Conservation (phyloP, 495 filamentous ascomycete genomes). For the Xylaria telfairii region DNA sequence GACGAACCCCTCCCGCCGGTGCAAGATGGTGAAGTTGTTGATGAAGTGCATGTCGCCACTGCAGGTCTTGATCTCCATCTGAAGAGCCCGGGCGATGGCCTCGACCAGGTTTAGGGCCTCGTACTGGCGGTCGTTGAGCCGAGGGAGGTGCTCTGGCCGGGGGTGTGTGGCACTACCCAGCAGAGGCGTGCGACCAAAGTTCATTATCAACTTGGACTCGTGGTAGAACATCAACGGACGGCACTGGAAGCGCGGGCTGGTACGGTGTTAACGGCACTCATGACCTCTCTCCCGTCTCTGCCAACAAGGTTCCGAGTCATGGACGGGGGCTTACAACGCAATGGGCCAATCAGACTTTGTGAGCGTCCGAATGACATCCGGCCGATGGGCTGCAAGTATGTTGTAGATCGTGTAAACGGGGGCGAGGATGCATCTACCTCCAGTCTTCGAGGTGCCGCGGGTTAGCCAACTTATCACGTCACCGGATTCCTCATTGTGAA, state of each 20-base stretch:
- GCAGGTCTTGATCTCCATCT: slow-evolving; percentile 58
- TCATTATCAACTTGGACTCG: slow-evolving; percentile 60
- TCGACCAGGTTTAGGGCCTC: slow-evolving; percentile 71
- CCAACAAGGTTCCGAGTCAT: slow-evolving; percentile 21
- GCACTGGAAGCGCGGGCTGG: slow-evolving; percentile 57
- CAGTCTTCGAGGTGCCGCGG: slow-evolving; percentile 58
- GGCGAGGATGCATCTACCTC: slow-evolving; percentile 67
- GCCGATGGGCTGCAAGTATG: slow-evolving; percentile 63
- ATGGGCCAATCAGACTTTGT: slow-evolving; percentile 66
- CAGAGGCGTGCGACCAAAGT: slow-evolving; percentile 65
- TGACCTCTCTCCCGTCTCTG: slow-evolving; percentile 3
- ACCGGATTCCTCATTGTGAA: slow-evolving; percentile 73
- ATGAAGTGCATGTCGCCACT: slow-evolving; percentile 76
- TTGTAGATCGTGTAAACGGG: slow-evolving; percentile 69
- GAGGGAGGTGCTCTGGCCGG: slow-evolving; percentile 58
- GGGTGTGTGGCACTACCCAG: slow-evolving; percentile 63
- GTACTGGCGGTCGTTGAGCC: slow-evolving; percentile 60
- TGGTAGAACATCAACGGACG: slow-evolving; percentile 65
- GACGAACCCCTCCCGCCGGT: slow-evolving; percentile 67
- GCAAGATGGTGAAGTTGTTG: slow-evolving; percentile 75
- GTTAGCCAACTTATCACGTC: slow-evolving; percentile 73
- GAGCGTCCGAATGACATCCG: slow-evolving; percentile 67
- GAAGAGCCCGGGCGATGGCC: slow-evolving; percentile 61
- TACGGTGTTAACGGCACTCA: slow-evolving; percentile 1
- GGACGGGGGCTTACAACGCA: slow-evolving; percentile 57